Evolutionary conservation across 768 basidiomycete genomes (phyloP).

Genomic region (Tulasnella sp.): DNA sequence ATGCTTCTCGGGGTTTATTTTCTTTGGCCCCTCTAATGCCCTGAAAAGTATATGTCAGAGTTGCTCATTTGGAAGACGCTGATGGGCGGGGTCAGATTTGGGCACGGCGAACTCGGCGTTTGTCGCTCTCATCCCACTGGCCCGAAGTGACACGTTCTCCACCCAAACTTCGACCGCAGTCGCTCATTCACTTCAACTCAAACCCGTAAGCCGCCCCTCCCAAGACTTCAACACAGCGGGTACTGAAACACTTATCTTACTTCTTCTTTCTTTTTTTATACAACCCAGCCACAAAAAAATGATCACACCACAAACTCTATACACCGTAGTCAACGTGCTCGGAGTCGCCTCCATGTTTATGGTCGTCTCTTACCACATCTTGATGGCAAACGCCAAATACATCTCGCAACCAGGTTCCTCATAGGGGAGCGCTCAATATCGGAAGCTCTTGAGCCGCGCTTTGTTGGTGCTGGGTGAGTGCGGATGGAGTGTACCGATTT

Average conservation of each 20-base stretch:
- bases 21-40: no score
- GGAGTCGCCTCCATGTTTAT: conserved; percentile 83
- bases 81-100: no score
- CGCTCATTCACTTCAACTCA: not conserved
- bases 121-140: not conserved
- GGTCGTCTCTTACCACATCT: conserved; percentile 84
- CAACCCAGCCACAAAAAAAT: no score
- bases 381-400: conserved; percentile 73
- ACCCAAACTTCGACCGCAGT: not conserved
- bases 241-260: not conserved
- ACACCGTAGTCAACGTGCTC: conserved; percentile 74
- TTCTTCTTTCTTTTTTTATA: no score
- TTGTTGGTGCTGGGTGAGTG: not conserved
- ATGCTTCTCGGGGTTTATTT: no score
- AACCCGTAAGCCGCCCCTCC: not conserved
- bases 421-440: not conserved
- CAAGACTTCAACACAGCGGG: not conserved
- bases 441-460: not conserved
- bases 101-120: not conserved
- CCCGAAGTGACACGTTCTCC: not conserved
- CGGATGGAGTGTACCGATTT: not conserved
- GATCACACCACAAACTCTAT: conserved; percentile 78
- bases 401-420: not conserved
- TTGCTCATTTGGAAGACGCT: not conserved
- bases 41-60: not conserved